phyloP scores from a whole-genome alignment of 345 rosid genomes.

The Lenwebbia sp. region DNA sequence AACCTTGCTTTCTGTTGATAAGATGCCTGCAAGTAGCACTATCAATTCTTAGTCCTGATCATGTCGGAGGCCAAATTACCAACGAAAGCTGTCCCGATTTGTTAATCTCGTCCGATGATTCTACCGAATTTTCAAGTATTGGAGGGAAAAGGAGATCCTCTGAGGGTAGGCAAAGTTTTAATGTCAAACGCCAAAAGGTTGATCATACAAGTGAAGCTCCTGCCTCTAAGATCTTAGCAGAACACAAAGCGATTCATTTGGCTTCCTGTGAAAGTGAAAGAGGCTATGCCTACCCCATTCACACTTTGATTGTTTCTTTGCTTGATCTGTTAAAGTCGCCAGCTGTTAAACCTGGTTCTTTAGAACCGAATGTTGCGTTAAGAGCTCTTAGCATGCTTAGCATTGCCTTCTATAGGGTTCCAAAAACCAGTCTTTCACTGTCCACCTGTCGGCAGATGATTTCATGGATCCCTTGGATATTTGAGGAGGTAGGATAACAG shows the following conservation, averaged over 20 bases:
- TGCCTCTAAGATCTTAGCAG: slow-evolving; percentile 16
- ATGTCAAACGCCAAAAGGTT: slow-evolving; percentile 59
- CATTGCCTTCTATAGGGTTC: slow-evolving; percentile 52
- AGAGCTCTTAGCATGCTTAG: slow-evolving; percentile 80
- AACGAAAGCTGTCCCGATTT: slow-evolving; percentile 10
- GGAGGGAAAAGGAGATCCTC: slow-evolving; percentile 52
- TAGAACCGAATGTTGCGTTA: slow-evolving; percentile 44
- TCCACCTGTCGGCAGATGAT: slow-evolving; percentile 48
- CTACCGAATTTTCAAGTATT: slow-evolving; percentile 22
- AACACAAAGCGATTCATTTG: slow-evolving; percentile 16
- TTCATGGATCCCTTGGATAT: slow-evolving; percentile 78
- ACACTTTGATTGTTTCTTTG: slow-evolving; percentile 32
- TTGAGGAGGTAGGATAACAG: slow-evolving; percentile 40
- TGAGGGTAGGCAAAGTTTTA: slow-evolving; percentile 19
- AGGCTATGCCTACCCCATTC: slow-evolving; percentile 17
- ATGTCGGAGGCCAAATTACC: slow-evolving; percentile 27
- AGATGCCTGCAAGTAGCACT: slow-evolving; percentile 64
- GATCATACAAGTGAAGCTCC: slow-evolving; percentile 27
- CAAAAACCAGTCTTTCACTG: slow-evolving; percentile 37
- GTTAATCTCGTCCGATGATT: slow-evolving; percentile 15
- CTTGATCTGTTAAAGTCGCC: slow-evolving; percentile 50
- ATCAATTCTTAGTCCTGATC: slow-evolving; percentile 44
- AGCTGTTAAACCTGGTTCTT: slow-evolving; percentile 21
- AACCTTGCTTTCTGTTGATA: slow-evolving; percentile 58
- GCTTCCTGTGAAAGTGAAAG: slow-evolving; percentile 17